Conservation (phyloP, 345 rosid genomes). For the Aquilaria malaccensis region DNA sequence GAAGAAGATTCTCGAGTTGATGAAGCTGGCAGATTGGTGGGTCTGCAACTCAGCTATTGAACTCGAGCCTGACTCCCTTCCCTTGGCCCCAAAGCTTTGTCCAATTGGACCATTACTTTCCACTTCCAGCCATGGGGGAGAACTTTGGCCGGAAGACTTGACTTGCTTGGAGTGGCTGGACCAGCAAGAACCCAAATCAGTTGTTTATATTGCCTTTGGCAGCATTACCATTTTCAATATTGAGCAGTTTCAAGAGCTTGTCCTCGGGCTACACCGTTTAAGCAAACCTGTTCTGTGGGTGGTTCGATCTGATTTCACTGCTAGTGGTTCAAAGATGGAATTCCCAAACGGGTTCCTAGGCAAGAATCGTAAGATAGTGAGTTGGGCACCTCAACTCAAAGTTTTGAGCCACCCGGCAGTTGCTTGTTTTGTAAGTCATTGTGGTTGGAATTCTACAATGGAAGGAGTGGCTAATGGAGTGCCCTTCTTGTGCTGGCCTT, state of each 20-base stretch:
- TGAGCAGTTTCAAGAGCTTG: slow-evolving; percentile 27
- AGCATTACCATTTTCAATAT: slow-evolving; percentile 21
- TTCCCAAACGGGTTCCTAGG: too few species aligned
- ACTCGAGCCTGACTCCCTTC: slow-evolving; percentile 26
- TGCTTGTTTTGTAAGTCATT: slow-evolving; percentile 31
- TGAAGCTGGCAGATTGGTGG: neutral
- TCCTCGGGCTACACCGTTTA: slow-evolving; percentile 24
- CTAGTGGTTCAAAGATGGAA: neutral
- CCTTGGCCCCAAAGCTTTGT: slow-evolving; percentile 6
- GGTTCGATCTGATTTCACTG: slow-evolving; percentile 9
- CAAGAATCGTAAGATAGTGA: slow-evolving; percentile 11
- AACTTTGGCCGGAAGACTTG: slow-evolving; percentile 28
- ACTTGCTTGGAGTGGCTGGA: slow-evolving; percentile 30
- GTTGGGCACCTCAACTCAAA: slow-evolving; percentile 40
- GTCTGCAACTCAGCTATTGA: slow-evolving; percentile 27
- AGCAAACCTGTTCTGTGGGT: slow-evolving; percentile 14
- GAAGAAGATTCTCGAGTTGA: too few species aligned
- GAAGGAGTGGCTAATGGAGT: slow-evolving; percentile 46
- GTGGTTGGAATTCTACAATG: slow-evolving; percentile 17
- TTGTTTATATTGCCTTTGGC: slow-evolving; percentile 23
- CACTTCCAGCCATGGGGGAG: slow-evolving; percentile 5
- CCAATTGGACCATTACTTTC: slow-evolving; percentile 30
- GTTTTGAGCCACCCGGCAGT: slow-evolving; percentile 27
- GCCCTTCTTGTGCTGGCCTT: slow-evolving; percentile 50
- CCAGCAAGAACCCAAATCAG: slow-evolving; percentile 12